Evolutionary conservation across 2,329 filamentous ascomycete genomes (phyloP).

Genomic region (Fusarium duplospermum): DNA sequence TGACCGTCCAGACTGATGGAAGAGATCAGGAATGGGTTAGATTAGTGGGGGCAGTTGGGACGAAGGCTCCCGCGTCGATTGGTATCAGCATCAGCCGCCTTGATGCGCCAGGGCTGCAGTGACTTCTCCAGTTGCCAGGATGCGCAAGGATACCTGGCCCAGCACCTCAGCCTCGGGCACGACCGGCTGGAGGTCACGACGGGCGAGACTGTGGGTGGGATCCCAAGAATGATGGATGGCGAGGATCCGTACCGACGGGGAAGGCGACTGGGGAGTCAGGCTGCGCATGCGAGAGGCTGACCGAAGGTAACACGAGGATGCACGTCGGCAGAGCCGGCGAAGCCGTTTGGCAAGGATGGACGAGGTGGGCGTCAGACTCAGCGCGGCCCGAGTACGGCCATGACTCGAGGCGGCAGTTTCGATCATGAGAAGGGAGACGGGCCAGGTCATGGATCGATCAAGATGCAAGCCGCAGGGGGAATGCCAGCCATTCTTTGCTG

Average conservation of each 20-base stretch:
- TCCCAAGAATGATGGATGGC: constrained; percentile 26
- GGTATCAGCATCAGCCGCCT: constrained; percentile 40
- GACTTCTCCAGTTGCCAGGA: constrained; percentile 34
- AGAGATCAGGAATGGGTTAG: constrained; percentile 37
- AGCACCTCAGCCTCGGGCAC: constrained; percentile 29
- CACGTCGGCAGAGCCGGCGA: constrained; percentile 35
- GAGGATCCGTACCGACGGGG: constrained; percentile 27
- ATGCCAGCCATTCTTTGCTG: constrained; percentile 2
- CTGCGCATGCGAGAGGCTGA: constrained; percentile 33
- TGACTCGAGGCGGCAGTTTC: constrained; percentile 17
- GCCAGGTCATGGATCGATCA: not conserved
- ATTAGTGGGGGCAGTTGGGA: constrained; percentile 43
- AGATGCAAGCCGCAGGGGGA: constrained; percentile 4
- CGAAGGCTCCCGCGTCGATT: constrained; percentile 37
- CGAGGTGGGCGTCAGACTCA: constrained; percentile 27
- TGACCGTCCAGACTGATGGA: constrained; percentile 34
- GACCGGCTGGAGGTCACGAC: constrained; percentile 21
- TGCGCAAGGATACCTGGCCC: constrained; percentile 36
- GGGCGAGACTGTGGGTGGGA: constrained; percentile 10
- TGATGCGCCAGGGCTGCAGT: constrained; percentile 37
- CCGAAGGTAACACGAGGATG: constrained; percentile 40
- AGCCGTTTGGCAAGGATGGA: constrained; percentile 32
- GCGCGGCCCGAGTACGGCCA: constrained; percentile 18
- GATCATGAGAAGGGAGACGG: constrained; percentile 5
- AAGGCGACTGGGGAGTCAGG: constrained; percentile 20